Conservation (phyloP, 495 filamentous ascomycete species). For the Tuber borchii region DNA sequence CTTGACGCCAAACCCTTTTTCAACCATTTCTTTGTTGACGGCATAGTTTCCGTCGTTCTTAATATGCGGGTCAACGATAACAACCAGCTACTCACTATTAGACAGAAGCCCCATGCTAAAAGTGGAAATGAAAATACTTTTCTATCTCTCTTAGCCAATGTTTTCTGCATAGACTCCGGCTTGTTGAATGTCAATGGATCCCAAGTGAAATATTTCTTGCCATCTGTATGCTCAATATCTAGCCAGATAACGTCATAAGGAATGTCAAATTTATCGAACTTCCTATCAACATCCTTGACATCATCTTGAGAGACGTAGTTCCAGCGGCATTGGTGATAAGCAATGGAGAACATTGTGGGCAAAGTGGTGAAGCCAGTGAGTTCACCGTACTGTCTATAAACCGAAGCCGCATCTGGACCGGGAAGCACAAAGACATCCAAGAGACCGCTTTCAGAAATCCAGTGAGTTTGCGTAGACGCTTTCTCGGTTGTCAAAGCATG, state of each 20-base stretch:
- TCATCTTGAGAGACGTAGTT: constrained; percentile 97
- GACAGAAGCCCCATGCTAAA: constrained; percentile 1
- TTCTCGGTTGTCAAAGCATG: constrained; percentile 65
- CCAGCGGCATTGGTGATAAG: constrained; percentile 96
- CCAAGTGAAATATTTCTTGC: constrained; percentile 97
- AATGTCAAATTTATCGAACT: constrained; percentile 89
- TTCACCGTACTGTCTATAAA: constrained; percentile 74
- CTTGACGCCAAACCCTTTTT: constrained; percentile 70
- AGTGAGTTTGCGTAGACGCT: constrained; percentile 81
- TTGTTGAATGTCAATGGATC: constrained; percentile 78
- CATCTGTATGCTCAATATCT: constrained; percentile 92
- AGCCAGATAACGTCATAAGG: constrained; percentile 99
- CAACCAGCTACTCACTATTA: constrained; percentile 55
- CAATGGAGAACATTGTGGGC: constrained; percentile 84
- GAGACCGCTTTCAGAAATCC: constrained; percentile 87
- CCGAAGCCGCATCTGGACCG: constrained; percentile 72
- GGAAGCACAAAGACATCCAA: constrained; percentile 92
- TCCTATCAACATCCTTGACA: constrained; percentile 89
- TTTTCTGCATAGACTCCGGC: constrained; percentile 78
- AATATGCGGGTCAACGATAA: constrained; percentile 95
- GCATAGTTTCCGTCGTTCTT: constrained; percentile 77
- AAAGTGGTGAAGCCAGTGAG: constrained; percentile 91
- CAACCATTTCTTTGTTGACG: constrained; percentile 71
- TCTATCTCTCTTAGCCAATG: constrained; percentile 71
- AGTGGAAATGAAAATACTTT: constrained; percentile 47